Conservation (phyloP, 1,139 yeast species). For the Nakaseomyces nivariensis region DNA sequence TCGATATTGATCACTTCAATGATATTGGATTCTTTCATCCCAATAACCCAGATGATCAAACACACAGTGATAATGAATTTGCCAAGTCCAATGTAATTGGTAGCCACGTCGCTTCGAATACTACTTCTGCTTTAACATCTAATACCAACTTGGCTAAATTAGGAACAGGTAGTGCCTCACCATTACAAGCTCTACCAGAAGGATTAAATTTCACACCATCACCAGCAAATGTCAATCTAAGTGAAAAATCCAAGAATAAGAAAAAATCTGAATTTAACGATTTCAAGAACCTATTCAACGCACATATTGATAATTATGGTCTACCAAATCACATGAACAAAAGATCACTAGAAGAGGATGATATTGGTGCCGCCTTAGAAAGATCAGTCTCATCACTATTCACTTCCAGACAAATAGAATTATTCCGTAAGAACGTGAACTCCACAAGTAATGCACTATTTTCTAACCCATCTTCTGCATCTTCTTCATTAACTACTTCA, state of each 20-base stretch:
- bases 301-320: slow-evolving; percentile 1
- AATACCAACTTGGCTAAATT: not conserved
- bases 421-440: slow-evolving; percentile 37
- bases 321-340: not conserved
- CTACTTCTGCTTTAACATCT: not conserved
- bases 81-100: not conserved
- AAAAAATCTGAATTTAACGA: slow-evolving; percentile 3
- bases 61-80: not conserved
- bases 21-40: slow-evolving; percentile 40
- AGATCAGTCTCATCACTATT: slow-evolving; percentile 31
- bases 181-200: not conserved
- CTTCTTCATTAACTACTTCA: slow-evolving; percentile 18
- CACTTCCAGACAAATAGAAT: slow-evolving; percentile 50
- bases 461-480: slow-evolving; percentile 5
- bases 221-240: not conserved
- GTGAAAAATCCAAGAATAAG: not conserved
- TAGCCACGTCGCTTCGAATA: not conserved
- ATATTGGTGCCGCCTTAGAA: slow-evolving; percentile 3
- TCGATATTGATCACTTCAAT: slow-evolving; percentile 34
- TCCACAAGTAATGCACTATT: slow-evolving; percentile 10
- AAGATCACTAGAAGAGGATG: not conserved
- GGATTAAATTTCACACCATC: not conserved
- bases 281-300: not conserved
- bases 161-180: not conserved
- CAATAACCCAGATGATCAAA: not conserved